Conservation (phyloP, 75 land plant species). For the Sequoiadendron giganteum region DNA sequence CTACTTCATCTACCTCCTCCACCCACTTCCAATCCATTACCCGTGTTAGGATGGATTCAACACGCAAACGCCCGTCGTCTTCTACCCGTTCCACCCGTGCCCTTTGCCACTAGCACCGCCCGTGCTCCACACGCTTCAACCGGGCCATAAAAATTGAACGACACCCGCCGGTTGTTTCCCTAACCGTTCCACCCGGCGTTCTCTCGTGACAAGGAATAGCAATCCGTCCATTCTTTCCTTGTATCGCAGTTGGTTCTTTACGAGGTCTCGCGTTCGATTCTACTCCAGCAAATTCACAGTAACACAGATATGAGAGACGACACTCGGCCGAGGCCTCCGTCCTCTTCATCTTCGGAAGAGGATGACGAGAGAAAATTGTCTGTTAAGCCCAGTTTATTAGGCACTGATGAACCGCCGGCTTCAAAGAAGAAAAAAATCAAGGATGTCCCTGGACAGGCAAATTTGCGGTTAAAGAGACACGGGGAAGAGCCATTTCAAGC, state of each 20-base stretch:
- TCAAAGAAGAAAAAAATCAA: background rate
- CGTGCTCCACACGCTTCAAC: too few species aligned
- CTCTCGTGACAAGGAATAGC: background rate
- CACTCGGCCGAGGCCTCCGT: background rate
- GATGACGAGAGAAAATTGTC: background rate
- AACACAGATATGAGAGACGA: background rate
- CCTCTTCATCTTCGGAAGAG: background rate
- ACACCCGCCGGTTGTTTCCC: too few species aligned
- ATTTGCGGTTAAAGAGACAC: background rate
- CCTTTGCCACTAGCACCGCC: too few species aligned
- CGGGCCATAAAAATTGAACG: too few species aligned
- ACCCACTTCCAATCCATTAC: too few species aligned
- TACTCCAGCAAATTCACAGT: background rate
- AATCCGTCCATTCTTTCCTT: background rate
- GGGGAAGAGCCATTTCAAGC: background rate
- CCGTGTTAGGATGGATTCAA: too few species aligned
- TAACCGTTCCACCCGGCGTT: too few species aligned
- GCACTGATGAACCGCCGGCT: background rate
- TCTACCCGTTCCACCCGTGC: too few species aligned
- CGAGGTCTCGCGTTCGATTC: background rate
- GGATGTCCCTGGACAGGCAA: background rate
- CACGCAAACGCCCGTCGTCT: too few species aligned
- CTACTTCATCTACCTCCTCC: too few species aligned
- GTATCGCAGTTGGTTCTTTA: background rate
- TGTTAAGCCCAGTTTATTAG: background rate